Base-by-base conservation (phyloP, 169 alveolate genomes). In the Cryptosporidium ryanae region DNA sequence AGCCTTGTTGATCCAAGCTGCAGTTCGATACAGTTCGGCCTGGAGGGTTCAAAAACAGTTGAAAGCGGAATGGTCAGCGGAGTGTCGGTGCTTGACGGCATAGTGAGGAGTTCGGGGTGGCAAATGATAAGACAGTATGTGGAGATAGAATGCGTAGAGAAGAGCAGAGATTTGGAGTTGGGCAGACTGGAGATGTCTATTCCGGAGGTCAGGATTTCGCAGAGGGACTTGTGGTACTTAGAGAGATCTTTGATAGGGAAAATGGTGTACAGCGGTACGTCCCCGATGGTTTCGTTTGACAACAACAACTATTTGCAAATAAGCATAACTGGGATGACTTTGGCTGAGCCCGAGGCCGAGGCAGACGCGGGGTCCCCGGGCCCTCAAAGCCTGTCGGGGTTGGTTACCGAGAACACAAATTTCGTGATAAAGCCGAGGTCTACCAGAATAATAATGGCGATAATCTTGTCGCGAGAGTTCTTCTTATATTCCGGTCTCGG, bases 141-240 rank as follows among this genome's bases (percentile, higher is more conserved):
- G 15, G 64, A 57, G 10, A 76, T 76, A 21, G 57, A 27, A 31
- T 31, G 23, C 54, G 71, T 76, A 17, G 43, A 31, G 10, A 38
- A 29, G 57, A 38, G 13, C 13, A 46, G 44, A 27, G 84, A 76
- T 1, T 10, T 76, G 17, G 71, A 55, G 57, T 55, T 76, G n/a
- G 43, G 10, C 38, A 57, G 23, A 12, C 71, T 76, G 13, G 84
- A 76, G 25, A 21, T 76, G 23, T 57, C 84, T 32, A 55, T 76
- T 34, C 84, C 84, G 23, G 84, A 76, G 43, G 34, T 76, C 5
- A 25, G 46, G 13, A 54, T 76, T 18, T 76, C 84, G 2, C 71
- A 67, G 23, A 76, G 84, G 43, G 84, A 76, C 43, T 76, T 76
- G 31, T 76, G 84, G 84, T 76, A 57, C 38, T 76, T 55, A 57